These are phyloP conservation scores for Geoglossum cookeanum DNA, from an alignment of 2,329 filamentous ascomycete genomes.

Conservation along the genomic window DNA sequence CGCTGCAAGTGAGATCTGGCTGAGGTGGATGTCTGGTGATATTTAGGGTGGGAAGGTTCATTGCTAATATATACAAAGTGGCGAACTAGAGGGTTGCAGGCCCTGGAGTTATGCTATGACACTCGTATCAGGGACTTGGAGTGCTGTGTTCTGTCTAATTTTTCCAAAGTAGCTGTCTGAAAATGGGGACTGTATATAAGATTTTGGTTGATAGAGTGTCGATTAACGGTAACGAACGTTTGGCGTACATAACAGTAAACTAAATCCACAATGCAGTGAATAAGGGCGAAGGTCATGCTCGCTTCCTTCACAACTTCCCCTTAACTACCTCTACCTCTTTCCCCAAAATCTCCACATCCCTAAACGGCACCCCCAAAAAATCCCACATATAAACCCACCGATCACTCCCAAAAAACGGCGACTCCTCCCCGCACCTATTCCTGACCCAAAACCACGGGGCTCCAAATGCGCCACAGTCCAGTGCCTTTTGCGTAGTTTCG, in stretches of 20 bases:
- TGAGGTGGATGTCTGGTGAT: neutral
- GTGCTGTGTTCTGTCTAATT: neutral
- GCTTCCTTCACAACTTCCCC: neutral
- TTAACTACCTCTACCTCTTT: neutral
- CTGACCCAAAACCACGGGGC: conserved; percentile 57
- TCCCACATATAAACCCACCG: conserved; percentile 52
- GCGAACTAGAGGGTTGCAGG: neutral
- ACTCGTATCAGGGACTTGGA: neutral
- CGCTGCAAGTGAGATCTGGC: neutral
- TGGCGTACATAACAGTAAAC: no score
- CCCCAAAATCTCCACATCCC: conserved; percentile 29
- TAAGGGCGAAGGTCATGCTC: neutral
- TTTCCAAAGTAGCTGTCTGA: neutral
- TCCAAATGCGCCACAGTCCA: conserved; percentile 53
- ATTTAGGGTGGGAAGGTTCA: neutral
- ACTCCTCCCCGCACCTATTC: conserved; percentile 35
- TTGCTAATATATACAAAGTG: neutral
- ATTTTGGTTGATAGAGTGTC: neutral
- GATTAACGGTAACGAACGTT: no score
- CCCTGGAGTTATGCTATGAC: neutral
- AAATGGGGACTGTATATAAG: neutral
- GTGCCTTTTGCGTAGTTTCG: conserved; percentile 37
- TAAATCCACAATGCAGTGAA: no score
- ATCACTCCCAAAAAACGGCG: conserved; percentile 65
- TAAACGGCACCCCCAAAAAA: conserved; percentile 41